A percentile compares a stretch with the other conserved stretches of the same genome.
Conservation (phyloP, 768 basidiomycete species). For the Saitozyma podzolica region DNA sequence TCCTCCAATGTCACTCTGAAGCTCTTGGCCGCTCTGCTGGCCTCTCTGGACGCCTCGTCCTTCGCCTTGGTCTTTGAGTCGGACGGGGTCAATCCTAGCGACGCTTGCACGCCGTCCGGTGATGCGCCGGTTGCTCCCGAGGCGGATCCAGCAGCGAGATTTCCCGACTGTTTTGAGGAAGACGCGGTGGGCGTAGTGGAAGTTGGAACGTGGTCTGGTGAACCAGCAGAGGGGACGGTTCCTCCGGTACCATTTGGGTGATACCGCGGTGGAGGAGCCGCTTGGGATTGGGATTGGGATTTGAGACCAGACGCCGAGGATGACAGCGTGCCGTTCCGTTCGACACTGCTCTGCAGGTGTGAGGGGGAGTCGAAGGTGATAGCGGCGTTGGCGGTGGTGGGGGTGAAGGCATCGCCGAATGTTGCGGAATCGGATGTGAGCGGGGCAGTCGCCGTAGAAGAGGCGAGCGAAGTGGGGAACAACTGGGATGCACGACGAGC, state of each 20-base stretch:
- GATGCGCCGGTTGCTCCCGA: not conserved
- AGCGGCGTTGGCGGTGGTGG: constrained; percentile 21
- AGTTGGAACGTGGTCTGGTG: too few species aligned
- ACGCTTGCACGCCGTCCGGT: not conserved
- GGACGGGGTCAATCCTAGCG: constrained; percentile 12
- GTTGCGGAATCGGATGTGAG: constrained; percentile 29
- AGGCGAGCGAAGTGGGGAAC: constrained; percentile 39
- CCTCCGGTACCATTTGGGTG: too few species aligned
- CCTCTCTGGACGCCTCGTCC: constrained; percentile 29
- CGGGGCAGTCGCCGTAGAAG: constrained; percentile 25
- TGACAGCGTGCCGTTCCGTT: too few species aligned
- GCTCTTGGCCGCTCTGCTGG: constrained; percentile 61
- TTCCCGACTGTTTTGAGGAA: not conserved
- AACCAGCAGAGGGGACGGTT: too few species aligned
- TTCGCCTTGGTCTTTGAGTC: constrained; percentile 32
- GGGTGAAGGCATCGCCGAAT: constrained; percentile 38
- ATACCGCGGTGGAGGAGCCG: too few species aligned
- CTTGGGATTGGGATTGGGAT: too few species aligned
- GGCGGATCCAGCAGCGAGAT: not conserved
- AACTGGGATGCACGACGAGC: constrained; percentile 29
- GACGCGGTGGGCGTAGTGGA: constrained; percentile 3
- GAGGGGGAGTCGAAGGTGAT: constrained; percentile 32
- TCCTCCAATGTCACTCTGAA: constrained; percentile 98
- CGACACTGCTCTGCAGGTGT: not conserved
- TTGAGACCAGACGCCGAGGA: too few species aligned